Percentiles rank a stretch among this genome's conserved stretches.
Conservation (phyloP, 345 rosid genomes). For the Eutrema yunnanense region DNA sequence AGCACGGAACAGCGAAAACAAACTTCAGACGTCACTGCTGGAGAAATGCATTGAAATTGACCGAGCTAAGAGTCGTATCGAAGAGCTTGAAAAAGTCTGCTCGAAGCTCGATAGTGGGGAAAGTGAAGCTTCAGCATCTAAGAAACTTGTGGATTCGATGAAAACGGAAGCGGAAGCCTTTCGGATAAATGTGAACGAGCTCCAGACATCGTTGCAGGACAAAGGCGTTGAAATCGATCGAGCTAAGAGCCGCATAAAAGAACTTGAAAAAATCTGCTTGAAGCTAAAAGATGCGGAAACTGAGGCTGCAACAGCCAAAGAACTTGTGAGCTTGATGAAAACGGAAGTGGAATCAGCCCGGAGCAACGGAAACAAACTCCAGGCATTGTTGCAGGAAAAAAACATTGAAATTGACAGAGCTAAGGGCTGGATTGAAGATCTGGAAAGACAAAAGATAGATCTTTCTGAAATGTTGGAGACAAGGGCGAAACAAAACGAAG, state of each 20-base stretch:
- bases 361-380: constrained; percentile 21
- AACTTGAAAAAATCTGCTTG: constrained; percentile 28
- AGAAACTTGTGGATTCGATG: constrained; percentile 22
- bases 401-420: constrained; percentile 23
- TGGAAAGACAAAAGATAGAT: constrained; percentile 29
- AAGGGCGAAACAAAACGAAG: constrained; percentile 22
- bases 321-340: constrained; percentile 20
- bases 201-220: constrained; percentile 27
- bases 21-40: constrained; percentile 23
- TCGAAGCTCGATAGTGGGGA: constrained; percentile 15
- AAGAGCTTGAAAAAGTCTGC: constrained; percentile 29
- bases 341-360: constrained; percentile 6
- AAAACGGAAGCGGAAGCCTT: constrained; percentile 22
- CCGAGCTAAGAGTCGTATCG: constrained; percentile 20
- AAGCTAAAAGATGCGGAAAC: constrained; percentile 23
- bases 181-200: constrained; percentile 14
- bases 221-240: constrained; percentile 16
- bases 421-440: neutral
- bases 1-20: constrained; percentile 19
- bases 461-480: constrained; percentile 16
- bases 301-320: constrained; percentile 28
- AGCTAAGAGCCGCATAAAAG: constrained; percentile 29
- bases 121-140: constrained; percentile 25
- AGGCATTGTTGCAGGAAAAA: constrained; percentile 24
- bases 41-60: constrained; percentile 28